phyloP scores from a whole-genome alignment of 2,329 filamentous ascomycete genomes.

The Orbilia quercus region DNA sequence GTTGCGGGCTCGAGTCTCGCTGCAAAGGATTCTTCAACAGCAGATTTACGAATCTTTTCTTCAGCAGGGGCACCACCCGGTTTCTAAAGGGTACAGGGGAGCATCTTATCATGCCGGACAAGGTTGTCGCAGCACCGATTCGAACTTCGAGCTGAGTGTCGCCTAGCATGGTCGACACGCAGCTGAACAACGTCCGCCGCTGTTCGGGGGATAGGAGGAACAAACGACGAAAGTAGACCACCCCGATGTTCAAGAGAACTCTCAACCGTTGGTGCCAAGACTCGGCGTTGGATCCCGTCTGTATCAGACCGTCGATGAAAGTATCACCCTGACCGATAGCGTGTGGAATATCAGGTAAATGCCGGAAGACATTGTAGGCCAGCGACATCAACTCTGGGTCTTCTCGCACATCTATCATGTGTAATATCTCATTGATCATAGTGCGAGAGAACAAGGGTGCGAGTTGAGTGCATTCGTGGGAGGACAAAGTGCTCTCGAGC shows the following conservation, averaged over 20 bases:
- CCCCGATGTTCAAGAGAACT: conserved; percentile 97
- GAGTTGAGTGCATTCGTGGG: conserved; percentile 90
- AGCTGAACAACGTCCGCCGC: conserved; percentile 83
- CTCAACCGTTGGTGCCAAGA: conserved; percentile 97
- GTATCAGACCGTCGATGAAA: conserved; percentile 86
- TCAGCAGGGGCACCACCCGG: conserved; percentile 79
- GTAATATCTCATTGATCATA: conserved; percentile 90
- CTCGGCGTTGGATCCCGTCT: conserved; percentile 82
- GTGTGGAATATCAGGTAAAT: conserved; percentile 94
- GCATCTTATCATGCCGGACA: conserved; percentile 98
- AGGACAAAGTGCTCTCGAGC: conserved; percentile 90
- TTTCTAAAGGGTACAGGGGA: conserved; percentile 83
- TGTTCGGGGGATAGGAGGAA: conserved; percentile 83
- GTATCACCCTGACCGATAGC: conserved; percentile 82
- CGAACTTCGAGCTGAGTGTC: conserved; percentile 94
- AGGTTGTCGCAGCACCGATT: conserved; percentile 87
- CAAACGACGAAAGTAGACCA: conserved; percentile 95
- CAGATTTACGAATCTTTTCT: conserved; percentile 79
- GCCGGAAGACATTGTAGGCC: conserved; percentile 95
- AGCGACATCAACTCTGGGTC: conserved; percentile 94
- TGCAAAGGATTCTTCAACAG: conserved; percentile 88
- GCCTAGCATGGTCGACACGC: conserved; percentile 93
- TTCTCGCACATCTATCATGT: conserved; percentile 99
- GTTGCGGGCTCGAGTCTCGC: conserved; percentile 66
- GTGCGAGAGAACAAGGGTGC: conserved; percentile 88